A percentile compares a stretch with the other conserved stretches of the same genome.
Conservation (phyloP, 2,329 filamentous ascomycete genomes). For the Anthostomella pinea region DNA sequence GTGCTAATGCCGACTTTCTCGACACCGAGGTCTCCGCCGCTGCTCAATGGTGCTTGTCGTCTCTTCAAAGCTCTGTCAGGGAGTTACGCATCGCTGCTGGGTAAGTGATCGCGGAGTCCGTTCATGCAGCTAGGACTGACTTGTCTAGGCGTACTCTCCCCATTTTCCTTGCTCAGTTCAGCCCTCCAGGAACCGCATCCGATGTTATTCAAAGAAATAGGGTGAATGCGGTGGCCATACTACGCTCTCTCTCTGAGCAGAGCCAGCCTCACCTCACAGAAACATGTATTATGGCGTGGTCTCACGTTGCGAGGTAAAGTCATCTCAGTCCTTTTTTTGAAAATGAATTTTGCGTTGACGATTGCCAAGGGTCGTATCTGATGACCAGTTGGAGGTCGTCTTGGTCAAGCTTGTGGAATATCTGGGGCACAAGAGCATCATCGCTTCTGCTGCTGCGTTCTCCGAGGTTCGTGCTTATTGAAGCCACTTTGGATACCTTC, state of each 20-base stretch:
- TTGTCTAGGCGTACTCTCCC: conserved; percentile 57
- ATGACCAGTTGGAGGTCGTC: conserved; percentile 83
- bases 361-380: conserved; percentile 58
- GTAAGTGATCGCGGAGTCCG: conserved; percentile 38
- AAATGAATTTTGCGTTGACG: conserved; percentile 6
- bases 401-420: conserved; percentile 83
- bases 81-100: conserved; percentile 82
- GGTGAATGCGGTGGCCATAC: conserved; percentile 64
- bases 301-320: conserved; percentile 70
- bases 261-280: conserved; percentile 69
- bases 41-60: conserved; percentile 79
- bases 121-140: conserved; percentile 10
- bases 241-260: conserved; percentile 70
- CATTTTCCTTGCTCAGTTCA: conserved; percentile 58
- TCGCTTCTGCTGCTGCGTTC: conserved; percentile 78
- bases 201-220: conserved; percentile 61
- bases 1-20: conserved; percentile 55
- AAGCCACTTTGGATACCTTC: neutral
- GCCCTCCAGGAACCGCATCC: conserved; percentile 26
- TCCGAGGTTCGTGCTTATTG: conserved; percentile 72
- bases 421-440: conserved; percentile 75
- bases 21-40: conserved; percentile 65
- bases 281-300: conserved; percentile 81
- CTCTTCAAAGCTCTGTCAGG: conserved; percentile 76
- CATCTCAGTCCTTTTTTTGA: neutral